A percentile compares a stretch with the other conserved stretches of the same genome.
Evolutionary conservation across 768 basidiomycete species (phyloP).

Genomic region (Myochromella boudieri): DNA sequence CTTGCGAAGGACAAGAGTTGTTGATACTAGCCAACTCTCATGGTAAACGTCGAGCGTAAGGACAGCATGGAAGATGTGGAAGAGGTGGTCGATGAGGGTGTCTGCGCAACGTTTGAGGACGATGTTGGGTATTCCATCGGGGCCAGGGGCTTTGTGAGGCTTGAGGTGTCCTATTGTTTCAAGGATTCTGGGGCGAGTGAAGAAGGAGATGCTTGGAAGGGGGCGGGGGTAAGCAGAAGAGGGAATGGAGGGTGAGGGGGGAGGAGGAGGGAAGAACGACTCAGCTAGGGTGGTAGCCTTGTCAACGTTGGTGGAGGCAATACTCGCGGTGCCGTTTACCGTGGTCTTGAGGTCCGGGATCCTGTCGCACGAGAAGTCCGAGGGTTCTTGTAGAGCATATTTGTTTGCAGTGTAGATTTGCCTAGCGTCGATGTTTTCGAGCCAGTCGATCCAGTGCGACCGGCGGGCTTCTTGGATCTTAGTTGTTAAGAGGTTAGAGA

Average conservation of each 20-base stretch:
- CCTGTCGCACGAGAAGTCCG: constrained; percentile 1
- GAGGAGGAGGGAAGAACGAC: constrained; percentile 18
- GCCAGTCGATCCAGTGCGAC: constrained; percentile 1
- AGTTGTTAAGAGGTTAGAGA: neutral
- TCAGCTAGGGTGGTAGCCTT: constrained; percentile 6
- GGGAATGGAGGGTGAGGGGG: constrained; percentile 5
- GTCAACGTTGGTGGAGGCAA: neutral
- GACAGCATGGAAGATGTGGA: constrained; percentile 23
- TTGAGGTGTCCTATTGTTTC: constrained; percentile 16
- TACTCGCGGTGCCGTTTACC: neutral
- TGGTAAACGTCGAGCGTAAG: constrained; percentile 28
- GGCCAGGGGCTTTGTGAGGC: constrained; percentile 28
- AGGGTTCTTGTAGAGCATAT: constrained; percentile 1
- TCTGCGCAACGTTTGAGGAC: constrained; percentile 16
- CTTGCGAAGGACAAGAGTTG: constrained; percentile 31
- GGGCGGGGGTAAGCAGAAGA: constrained; percentile 9
- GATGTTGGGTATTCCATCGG: constrained; percentile 20
- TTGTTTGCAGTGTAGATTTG: constrained; percentile 6
- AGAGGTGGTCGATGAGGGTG: constrained; percentile 14
- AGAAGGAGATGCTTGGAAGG: neutral
- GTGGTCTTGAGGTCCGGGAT: constrained; percentile 2
- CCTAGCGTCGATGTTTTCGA: neutral
- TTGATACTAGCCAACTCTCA: constrained; percentile 22
- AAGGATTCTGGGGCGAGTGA: constrained; percentile 7
- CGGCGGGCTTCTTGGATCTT: neutral